Conservation (phyloP, 805 yeast species). For the Metschnikowia drakensbergensis region DNA sequence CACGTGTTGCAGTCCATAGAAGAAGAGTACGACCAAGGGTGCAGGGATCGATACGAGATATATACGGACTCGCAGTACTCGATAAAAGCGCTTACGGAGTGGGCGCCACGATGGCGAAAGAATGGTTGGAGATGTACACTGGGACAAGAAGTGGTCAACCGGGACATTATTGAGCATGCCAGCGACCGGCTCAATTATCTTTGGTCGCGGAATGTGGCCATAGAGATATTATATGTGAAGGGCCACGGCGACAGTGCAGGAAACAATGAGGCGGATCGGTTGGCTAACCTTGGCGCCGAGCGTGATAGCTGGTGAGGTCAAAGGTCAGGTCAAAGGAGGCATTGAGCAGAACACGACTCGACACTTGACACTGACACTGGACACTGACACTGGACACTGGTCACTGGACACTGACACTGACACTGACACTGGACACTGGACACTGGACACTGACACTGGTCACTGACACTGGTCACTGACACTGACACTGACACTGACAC, state of each 20-base stretch:
- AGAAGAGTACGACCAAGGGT: slow-evolving; percentile 12
- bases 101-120: slow-evolving; percentile 54
- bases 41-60: slow-evolving; percentile 34
- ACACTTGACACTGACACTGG: too few relatives aligned
- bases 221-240: slow-evolving; percentile 56
- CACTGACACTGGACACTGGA: too few relatives aligned
- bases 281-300: slow-evolving; percentile 67
- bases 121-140: slow-evolving; percentile 51
- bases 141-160: slow-evolving; percentile 48
- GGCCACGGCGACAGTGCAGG: slow-evolving; percentile 73
- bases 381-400: too few relatives aligned
- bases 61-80: slow-evolving; percentile 72
- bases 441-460: too few relatives aligned
- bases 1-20: slow-evolving; percentile 51
- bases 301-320: not conserved
- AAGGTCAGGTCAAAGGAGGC: too few relatives aligned
- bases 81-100: slow-evolving; percentile 50
- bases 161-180: slow-evolving; percentile 44
- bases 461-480: too few relatives aligned
- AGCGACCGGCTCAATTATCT: slow-evolving; percentile 29
- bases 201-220: slow-evolving; percentile 33
- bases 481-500: too few relatives aligned
- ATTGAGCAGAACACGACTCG: too few relatives aligned
- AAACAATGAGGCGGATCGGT: slow-evolving; percentile 69
- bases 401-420: too few relatives aligned